Percentiles rank a stretch among this genome's conserved stretches.
Conservation (phyloP, 441 rosid genomes). For the Arabidopsis hybrid region DNA sequence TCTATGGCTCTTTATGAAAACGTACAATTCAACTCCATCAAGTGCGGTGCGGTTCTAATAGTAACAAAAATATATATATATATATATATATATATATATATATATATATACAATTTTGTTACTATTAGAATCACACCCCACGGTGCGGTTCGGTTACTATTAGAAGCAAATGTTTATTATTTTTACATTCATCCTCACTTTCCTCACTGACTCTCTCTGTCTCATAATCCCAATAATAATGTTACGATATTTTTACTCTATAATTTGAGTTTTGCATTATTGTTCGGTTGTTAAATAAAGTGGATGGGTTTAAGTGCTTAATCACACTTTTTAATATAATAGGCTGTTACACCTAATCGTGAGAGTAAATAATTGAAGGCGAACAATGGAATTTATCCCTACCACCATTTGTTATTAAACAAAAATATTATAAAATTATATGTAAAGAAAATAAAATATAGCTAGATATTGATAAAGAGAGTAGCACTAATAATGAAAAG, state of each 20-base stretch:
- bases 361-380: slow-evolving; percentile 13
- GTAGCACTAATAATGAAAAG: slow-evolving; percentile 42
- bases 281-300: background rate
- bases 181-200: background rate
- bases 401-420: slow-evolving; percentile 21
- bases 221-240: background rate
- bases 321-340: background rate
- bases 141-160: too few species aligned
- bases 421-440: background rate
- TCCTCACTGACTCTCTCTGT: background rate
- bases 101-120: too few species aligned
- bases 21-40: too few species aligned
- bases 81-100: too few species aligned
- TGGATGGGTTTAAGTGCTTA: background rate
- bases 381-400: slow-evolving; percentile 19
- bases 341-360: background rate
- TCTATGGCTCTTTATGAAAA: background rate
- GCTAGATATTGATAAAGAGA: slow-evolving; percentile 28
- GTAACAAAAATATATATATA: too few species aligned
- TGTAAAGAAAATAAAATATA: slow-evolving; percentile 31
- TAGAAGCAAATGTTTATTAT: too few species aligned
- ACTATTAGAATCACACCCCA: too few species aligned
- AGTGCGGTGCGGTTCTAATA: too few species aligned
- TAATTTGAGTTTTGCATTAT: background rate
- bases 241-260: background rate